Evolutionary conservation across 306 rosid species (phyloP).

Genomic region (Ziziphus jujuba): DNA sequence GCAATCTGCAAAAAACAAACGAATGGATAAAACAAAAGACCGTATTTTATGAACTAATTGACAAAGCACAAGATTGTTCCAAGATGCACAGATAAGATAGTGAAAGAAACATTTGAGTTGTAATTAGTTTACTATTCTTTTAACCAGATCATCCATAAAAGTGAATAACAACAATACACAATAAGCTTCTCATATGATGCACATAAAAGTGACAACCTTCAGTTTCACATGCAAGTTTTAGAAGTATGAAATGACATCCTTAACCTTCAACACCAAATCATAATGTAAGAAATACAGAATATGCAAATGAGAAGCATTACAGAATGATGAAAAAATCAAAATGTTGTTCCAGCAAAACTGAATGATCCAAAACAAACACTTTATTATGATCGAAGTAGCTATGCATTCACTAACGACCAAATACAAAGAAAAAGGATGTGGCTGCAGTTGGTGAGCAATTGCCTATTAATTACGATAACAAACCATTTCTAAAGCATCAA

Average conservation of each 20-base stretch:
- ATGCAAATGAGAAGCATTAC: neutral
- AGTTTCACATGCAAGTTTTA: slow-evolving; percentile 53
- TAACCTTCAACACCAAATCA: slow-evolving; percentile 64
- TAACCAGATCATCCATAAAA: slow-evolving; percentile 33
- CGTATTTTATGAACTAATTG: neutral
- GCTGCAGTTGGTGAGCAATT: neutral
- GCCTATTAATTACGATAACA: neutral
- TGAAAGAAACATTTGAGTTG: neutral
- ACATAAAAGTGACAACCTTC: slow-evolving; percentile 61
- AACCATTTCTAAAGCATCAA: neutral
- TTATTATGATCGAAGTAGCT: neutral
- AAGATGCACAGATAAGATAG: slow-evolving; percentile 15
- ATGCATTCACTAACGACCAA: neutral
- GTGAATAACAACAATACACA: slow-evolving; percentile 52
- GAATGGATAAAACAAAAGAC: neutral
- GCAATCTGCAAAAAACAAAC: neutral
- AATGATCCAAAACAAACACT: neutral
- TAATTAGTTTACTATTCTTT: neutral
- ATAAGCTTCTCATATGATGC: slow-evolving; percentile 69
- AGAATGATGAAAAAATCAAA: neutral
- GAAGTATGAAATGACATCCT: slow-evolving; percentile 57
- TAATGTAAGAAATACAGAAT: slow-evolving; percentile 3
- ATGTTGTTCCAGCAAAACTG: neutral
- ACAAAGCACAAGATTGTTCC: slow-evolving; percentile 10
- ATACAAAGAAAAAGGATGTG: neutral